phyloP scores from a whole-genome alignment of 192 early-diverging fungal genomes.

The Coemansia sp. region DNA sequence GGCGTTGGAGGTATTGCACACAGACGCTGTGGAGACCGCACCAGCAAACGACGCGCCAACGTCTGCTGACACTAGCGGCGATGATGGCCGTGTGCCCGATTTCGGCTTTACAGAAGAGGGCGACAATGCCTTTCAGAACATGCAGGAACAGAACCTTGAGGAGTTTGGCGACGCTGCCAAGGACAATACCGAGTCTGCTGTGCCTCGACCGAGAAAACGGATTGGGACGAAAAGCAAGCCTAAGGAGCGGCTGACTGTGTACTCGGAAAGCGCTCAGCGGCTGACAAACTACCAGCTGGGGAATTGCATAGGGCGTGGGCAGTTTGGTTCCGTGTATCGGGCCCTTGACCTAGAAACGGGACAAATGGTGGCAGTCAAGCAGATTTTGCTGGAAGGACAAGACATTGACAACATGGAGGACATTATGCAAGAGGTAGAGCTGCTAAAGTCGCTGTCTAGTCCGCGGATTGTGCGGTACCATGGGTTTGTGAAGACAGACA shows the following conservation, averaged over 20 bases:
- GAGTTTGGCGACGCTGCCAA: too few relatives aligned
- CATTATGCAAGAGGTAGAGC: conserved; percentile 82
- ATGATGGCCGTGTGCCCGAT: background rate
- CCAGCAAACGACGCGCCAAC: background rate
- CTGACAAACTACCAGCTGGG: conserved; percentile 66
- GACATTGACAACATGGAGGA: conserved; percentile 63
- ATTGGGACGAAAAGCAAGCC: conserved; percentile 13
- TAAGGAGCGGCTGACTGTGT: conserved; percentile 51
- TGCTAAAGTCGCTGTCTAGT: conserved; percentile 79
- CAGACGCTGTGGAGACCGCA: background rate
- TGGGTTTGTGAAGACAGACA: conserved; percentile 69
- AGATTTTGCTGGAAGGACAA: conserved; percentile 70
- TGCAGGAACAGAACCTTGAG: too few relatives aligned
- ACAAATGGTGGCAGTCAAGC: conserved; percentile 83
- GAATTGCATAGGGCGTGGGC: conserved; percentile 84
- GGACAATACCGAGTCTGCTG: background rate
- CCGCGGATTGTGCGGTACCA: conserved; percentile 81
- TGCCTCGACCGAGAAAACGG: conserved; percentile 19
- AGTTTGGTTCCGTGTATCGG: conserved; percentile 86
- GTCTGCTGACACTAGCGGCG: background rate
- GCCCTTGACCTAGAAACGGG: conserved; percentile 76
- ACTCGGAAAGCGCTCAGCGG: conserved; percentile 29
- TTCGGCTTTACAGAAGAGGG: too few relatives aligned
- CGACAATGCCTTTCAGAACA: too few relatives aligned
- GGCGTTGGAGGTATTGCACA: conserved; percentile 7